Base-by-base conservation (phyloP, 129 eudicot species). In the Cynara cardunculus region DNA sequence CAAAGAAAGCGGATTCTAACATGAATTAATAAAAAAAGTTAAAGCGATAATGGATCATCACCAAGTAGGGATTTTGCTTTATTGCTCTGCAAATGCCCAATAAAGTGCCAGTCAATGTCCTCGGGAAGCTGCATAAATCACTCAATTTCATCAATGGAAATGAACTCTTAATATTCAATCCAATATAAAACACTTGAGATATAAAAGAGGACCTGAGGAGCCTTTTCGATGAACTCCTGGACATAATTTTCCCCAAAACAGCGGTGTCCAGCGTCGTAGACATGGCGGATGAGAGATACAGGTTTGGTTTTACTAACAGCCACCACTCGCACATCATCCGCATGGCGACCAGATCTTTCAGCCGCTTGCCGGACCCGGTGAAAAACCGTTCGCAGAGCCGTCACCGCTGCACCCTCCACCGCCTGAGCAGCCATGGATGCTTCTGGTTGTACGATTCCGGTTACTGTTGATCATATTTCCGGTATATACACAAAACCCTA, bases 41-140 rank as follows among this genome's bases (percentile, higher is more conserved):
- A 41, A 41, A 41, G 24, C 65, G 25, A 24, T 37, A 68, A 18
- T 22, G 34, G 41, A 69, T 25, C 25, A 26, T 24, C 88, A 94
- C 99, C 86, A 34, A 95, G 78, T 30, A 95, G 89, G 5, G 96
- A 64, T 73, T 95, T 95, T 26, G 87, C 94, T 90, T 95, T 95
- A 73, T 95, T 95, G 90, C 94, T 92, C 88, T 95, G 99, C 89
- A 95, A 88, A 78, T 95, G 92, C 78, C 99, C 99, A 53, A 95
- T 85, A 85, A 90, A 95, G 83, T 95, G 99, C 99, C 97, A 95
- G 41, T 88, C 87, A 44, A 95, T 95, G 44, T 92, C 99, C 71
- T 89, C 85, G 0, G 99, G 99, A 39, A 95, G 97, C 99, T 92
- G 91, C 91, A 86, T 12, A 46, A 13, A 25, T 68, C 39, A 46